Percentiles rank a stretch among this genome's conserved stretches.
phyloP scores from a whole-genome alignment of 2,329 filamentous ascomycete species.

The Pyrenochaeta sp. region DNA sequence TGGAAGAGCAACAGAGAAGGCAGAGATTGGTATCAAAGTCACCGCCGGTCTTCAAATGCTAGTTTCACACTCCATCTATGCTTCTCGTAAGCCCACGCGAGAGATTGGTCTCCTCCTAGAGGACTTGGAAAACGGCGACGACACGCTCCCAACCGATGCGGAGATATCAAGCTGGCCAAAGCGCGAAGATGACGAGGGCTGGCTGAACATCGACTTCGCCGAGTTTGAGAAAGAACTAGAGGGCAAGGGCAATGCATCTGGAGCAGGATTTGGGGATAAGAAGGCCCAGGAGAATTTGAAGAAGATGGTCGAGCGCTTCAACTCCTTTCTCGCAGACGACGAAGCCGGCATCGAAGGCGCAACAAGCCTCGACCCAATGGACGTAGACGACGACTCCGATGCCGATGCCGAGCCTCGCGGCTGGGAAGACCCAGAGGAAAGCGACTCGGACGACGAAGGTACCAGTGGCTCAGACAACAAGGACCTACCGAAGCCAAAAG shows the following conservation, averaged over 20 bases:
- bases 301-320: conserved; percentile 93
- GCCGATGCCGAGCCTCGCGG: conserved; percentile 52
- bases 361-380: conserved; percentile 70
- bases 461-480: no score
- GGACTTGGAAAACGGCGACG: conserved; percentile 76
- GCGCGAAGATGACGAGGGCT: conserved; percentile 82
- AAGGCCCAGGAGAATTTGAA: conserved; percentile 77
- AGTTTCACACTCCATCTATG: conserved; percentile 69
- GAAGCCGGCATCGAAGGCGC: conserved; percentile 81
- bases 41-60: conserved; percentile 92
- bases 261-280: conserved; percentile 65
- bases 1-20: conserved; percentile 47
- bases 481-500: no score
- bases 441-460: conserved; percentile 53
- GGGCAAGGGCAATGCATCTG: conserved; percentile 48
- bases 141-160: conserved; percentile 71
- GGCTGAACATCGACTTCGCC: conserved; percentile 90
- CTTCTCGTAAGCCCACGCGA: conserved; percentile 71
- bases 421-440: conserved; percentile 53
- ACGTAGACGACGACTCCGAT: conserved; percentile 66
- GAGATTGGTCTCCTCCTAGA: conserved; percentile 80
- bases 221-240: conserved; percentile 85
- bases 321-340: conserved; percentile 88
- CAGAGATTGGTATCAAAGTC: conserved; percentile 86
- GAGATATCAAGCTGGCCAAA: conserved; percentile 77